phyloP scores from a whole-genome alignment of 2,329 filamentous ascomycete species.

The Nannizzia gypsea region DNA sequence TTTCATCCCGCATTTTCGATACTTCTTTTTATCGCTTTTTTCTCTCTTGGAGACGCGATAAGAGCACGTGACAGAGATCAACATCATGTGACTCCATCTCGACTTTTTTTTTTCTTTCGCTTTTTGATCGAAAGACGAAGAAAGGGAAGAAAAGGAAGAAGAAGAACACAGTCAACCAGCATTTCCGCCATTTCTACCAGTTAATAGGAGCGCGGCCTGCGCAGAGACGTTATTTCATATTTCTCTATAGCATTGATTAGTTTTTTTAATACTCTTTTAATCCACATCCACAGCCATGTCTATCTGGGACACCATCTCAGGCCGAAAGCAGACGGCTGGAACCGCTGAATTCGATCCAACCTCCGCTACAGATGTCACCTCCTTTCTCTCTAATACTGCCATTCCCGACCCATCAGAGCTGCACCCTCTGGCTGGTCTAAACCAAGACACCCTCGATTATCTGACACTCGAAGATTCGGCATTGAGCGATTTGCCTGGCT shows the following conservation, averaged over 20 bases:
- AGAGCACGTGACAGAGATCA: not conserved
- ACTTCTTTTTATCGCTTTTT: not conserved
- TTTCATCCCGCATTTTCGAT: not conserved
- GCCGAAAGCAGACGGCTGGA: constrained; percentile 45
- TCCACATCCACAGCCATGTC: constrained; percentile 33
- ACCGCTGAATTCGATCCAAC: constrained; percentile 57
- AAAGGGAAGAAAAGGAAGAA: not conserved
- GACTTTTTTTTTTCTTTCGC: constrained; percentile 1
- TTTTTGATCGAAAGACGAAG: not conserved
- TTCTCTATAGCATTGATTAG: not conserved
- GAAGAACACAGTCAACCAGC: constrained; percentile 1
- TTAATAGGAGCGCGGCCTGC: constrained; percentile 1
- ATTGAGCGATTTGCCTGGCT: constrained; percentile 73
- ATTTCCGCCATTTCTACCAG: constrained; percentile 15
- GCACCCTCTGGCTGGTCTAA: constrained; percentile 85
- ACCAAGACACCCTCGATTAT: constrained; percentile 90
- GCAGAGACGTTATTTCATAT: constrained; percentile 7
- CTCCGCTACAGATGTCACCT: constrained; percentile 66
- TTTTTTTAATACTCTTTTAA: not conserved
- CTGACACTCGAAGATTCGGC: constrained; percentile 84
- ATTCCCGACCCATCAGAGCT: constrained; percentile 79
- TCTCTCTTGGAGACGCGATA: not conserved
- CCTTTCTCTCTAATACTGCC: constrained; percentile 65
- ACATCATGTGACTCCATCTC: not conserved
- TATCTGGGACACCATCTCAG: constrained; percentile 51